Evolutionary conservation across 2,329 filamentous ascomycete genomes (phyloP).

Genomic region (Penicillium concentricum): DNA sequence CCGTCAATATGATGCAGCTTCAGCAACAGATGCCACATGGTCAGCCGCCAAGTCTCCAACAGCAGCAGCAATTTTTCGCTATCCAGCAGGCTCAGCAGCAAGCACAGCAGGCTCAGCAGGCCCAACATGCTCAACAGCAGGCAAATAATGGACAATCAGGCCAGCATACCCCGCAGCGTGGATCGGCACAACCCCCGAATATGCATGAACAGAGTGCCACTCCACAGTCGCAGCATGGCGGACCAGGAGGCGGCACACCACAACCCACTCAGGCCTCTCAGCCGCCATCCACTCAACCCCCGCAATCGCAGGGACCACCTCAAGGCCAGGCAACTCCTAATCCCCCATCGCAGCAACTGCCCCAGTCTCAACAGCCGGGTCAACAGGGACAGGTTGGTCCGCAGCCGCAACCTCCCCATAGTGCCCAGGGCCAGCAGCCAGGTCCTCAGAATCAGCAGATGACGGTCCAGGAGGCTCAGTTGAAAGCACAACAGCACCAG

Average conservation of each 20-base stretch:
- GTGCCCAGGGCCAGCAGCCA: slow-evolving; percentile 30
- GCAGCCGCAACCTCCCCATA: slow-evolving; percentile 35
- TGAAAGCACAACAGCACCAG: slow-evolving; percentile 43
- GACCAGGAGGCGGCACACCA: slow-evolving; percentile 39
- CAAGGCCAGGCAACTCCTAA: slow-evolving; percentile 39
- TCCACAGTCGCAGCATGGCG: slow-evolving; percentile 45
- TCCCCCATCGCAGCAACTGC: slow-evolving; percentile 36
- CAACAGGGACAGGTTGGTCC: slow-evolving; percentile 31
- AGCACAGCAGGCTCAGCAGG: slow-evolving; percentile 31
- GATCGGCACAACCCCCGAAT: slow-evolving; percentile 42
- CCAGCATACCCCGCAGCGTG: slow-evolving; percentile 41
- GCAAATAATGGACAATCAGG: slow-evolving; percentile 23
- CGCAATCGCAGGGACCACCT: slow-evolving; percentile 34
- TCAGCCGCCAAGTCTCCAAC: slow-evolving; percentile 44
- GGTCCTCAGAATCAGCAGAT: slow-evolving; percentile 39
- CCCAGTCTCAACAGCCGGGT: slow-evolving; percentile 37
- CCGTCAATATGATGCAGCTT: slow-evolving; percentile 41
- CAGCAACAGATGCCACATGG: slow-evolving; percentile 44
- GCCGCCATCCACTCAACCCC: slow-evolving; percentile 36
- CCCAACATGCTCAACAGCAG: slow-evolving; percentile 22
- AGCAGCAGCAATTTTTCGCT: slow-evolving; percentile 43
- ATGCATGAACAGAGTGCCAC: slow-evolving; percentile 45
- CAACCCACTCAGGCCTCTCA: slow-evolving; percentile 34
- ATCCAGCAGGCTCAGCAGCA: slow-evolving; percentile 40
- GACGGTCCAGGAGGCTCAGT: slow-evolving; percentile 41